phyloP scores from a whole-genome alignment of 345 rosid genomes.

The Lepidium aucheri region DNA sequence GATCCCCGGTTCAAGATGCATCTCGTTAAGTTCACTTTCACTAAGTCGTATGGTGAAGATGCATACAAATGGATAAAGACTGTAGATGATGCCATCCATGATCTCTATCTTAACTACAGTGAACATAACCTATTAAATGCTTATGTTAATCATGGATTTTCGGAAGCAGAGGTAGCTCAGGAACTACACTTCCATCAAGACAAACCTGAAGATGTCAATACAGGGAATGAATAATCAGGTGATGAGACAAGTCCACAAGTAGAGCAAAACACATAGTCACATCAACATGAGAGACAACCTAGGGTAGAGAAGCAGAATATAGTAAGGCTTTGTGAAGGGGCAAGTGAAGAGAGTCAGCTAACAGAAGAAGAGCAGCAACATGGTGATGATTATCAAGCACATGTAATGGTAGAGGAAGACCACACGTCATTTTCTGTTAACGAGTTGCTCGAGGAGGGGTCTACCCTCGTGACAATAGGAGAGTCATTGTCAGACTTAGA shows the following conservation, averaged over 20 bases:
- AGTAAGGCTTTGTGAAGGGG: conserved; percentile 18
- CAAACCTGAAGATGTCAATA: conserved; percentile 27
- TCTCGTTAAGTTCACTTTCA: conserved; percentile 56
- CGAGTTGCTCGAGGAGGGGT: conserved; percentile 31
- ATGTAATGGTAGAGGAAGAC: conserved; percentile 28
- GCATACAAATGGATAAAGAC: conserved; percentile 43
- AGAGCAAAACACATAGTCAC: conserved; percentile 14
- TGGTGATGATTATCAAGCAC: conserved; percentile 16
- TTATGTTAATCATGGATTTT: conserved; percentile 17
- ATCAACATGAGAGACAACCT: neutral
- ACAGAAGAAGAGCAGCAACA: conserved; percentile 19
- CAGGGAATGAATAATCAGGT: conserved; percentile 2
- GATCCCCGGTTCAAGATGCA: conserved; percentile 84
- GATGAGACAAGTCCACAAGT: conserved; percentile 9
- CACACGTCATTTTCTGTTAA: neutral
- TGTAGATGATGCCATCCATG: conserved; percentile 57
- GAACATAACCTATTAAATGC: conserved; percentile 8
- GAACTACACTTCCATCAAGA: conserved; percentile 42
- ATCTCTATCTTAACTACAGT: conserved; percentile 54
- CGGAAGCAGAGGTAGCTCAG: conserved; percentile 29
- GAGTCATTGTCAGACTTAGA: conserved; percentile 50
- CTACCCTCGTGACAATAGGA: conserved; percentile 40
- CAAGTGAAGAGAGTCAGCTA: conserved; percentile 17
- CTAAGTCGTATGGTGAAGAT: conserved; percentile 56
- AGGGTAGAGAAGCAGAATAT: conserved; percentile 34